phyloP scores from a whole-genome alignment of 768 basidiomycete genomes.

The Dacryopinax spathularia region DNA sequence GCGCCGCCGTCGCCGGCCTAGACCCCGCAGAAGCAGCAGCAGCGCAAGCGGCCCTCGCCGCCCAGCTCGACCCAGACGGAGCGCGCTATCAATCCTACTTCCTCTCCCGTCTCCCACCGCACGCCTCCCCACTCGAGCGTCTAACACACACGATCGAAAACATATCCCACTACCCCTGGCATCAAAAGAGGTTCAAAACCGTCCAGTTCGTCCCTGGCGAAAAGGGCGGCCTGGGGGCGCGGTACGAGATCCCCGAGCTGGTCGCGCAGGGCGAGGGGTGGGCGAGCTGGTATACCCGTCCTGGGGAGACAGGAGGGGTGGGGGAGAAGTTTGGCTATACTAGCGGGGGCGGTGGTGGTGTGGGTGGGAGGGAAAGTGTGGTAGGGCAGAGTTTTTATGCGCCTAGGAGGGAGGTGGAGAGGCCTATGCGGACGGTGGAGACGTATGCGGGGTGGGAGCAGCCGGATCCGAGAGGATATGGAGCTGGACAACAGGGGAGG shows the following conservation, averaged over 20 bases:
- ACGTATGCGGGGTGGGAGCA: not conserved
- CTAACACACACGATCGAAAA: not conserved
- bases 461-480: not conserved
- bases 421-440: not conserved
- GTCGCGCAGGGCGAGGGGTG: not conserved
- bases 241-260: not conserved
- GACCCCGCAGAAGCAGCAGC: not conserved
- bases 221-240: not conserved
- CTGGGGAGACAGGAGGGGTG: too few species aligned
- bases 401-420: not conserved
- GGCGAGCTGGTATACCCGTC: not conserved
- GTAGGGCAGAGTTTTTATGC: not conserved
- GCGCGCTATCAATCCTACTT: not conserved
- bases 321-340: too few species aligned
- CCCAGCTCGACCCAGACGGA: too few species aligned
- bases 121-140: not conserved
- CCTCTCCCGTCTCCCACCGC: not conserved
- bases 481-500: too few species aligned
- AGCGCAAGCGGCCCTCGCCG: too few species aligned
- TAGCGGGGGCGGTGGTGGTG: not conserved
- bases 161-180: not conserved
- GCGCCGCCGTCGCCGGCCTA: too few species aligned
- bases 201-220: not conserved
- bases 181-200: not conserved
- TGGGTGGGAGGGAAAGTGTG: not conserved